phyloP scores from a whole-genome alignment of 371 early-diverging fungal genomes.

The Funneliformis caledonium region DNA sequence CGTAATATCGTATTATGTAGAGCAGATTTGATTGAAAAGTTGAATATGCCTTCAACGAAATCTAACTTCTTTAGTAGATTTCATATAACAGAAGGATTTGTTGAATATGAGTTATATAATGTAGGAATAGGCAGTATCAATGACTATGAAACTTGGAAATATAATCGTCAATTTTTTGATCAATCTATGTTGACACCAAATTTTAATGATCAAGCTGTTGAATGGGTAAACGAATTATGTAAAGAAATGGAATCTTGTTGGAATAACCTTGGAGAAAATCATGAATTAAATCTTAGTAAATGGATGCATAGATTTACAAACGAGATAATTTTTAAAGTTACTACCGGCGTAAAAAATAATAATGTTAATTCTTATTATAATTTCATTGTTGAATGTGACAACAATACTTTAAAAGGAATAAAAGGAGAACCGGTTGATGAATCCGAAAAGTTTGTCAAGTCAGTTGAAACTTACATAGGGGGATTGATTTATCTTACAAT shows the following conservation, averaged over 20 bases:
- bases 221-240: constrained; percentile 1
- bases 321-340: neutral
- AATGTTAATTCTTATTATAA: neutral
- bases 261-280: neutral
- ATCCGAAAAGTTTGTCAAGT: neutral
- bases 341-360: neutral
- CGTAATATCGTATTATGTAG: constrained; percentile 7
- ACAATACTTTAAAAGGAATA: neutral
- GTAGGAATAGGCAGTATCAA: neutral
- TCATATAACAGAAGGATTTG: too few species aligned
- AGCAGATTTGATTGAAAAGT: neutral
- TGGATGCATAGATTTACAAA: constrained; percentile 30
- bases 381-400: neutral
- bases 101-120: too few species aligned
- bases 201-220: neutral
- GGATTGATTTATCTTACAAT: neutral
- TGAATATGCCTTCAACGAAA: constrained; percentile 11
- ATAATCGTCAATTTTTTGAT: constrained; percentile 22
- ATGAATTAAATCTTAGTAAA: neutral
- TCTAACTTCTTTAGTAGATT: neutral
- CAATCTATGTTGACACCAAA: constrained; percentile 6
- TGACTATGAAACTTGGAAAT: constrained; percentile 1
- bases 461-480: neutral
- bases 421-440: neutral
- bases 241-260: constrained; percentile 1